Conservation (phyloP, 2,329 filamentous ascomycete species). For the Aspergillus sojae region DNA sequence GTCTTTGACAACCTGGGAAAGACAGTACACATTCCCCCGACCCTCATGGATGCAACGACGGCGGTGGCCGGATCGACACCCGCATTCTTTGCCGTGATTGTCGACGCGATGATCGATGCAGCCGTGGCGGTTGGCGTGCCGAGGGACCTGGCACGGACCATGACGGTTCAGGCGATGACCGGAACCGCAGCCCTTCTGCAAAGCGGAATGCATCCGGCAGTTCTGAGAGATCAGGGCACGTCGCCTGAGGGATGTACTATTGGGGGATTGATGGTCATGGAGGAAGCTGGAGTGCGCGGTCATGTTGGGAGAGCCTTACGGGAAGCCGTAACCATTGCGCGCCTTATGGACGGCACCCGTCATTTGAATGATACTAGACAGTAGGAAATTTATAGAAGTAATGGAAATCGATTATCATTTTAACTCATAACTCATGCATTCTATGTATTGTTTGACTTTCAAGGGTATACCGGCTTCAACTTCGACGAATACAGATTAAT, state of each 20-base stretch:
- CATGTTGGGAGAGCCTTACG: constrained; percentile 58
- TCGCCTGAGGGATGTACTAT: constrained; percentile 67
- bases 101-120: constrained; percentile 63
- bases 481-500: background rate
- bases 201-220: constrained; percentile 61
- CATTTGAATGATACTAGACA: constrained; percentile 4
- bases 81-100: constrained; percentile 62
- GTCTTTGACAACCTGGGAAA: constrained; percentile 58
- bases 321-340: constrained; percentile 62
- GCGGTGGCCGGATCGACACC: constrained; percentile 64
- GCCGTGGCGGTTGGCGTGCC: constrained; percentile 66
- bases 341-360: constrained; percentile 45
- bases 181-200: constrained; percentile 62
- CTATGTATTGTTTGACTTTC: background rate
- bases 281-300: constrained; percentile 59
- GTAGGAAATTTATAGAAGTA: background rate
- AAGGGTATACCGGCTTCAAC: background rate
- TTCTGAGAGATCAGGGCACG: constrained; percentile 62
- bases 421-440: background rate
- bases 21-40: constrained; percentile 54
- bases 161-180: constrained; percentile 65
- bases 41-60: constrained; percentile 60
- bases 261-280: constrained; percentile 61
- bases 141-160: constrained; percentile 60
- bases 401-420: background rate